Conservation (phyloP, 2,329 filamentous ascomycete genomes). For the Microdochium trichocladiopsis region DNA sequence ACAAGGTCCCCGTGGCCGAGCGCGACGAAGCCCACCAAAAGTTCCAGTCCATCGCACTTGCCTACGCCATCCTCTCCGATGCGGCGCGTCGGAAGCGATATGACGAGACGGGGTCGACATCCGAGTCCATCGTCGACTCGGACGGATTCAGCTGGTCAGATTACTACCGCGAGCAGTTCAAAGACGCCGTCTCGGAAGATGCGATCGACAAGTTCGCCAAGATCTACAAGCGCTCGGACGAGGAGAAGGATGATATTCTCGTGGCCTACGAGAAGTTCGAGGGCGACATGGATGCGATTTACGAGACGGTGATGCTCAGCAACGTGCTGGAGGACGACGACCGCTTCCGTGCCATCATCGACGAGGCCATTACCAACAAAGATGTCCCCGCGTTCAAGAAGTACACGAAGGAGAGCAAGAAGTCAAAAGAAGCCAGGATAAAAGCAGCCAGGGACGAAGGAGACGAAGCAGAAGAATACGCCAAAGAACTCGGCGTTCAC, state of each 20-base stretch:
- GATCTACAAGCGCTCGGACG: slow-evolving; percentile 77
- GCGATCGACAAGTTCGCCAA: slow-evolving; percentile 69
- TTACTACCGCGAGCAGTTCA: slow-evolving; percentile 82
- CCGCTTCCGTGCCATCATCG: slow-evolving; percentile 73
- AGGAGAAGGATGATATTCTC: slow-evolving; percentile 75
- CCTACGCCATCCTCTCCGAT: slow-evolving; percentile 89
- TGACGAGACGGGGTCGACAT: slow-evolving; percentile 83
- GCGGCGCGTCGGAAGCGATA: slow-evolving; percentile 74
- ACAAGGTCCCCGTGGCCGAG: slow-evolving; percentile 66
- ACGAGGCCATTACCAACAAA: slow-evolving; percentile 66
- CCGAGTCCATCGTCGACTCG: slow-evolving; percentile 69
- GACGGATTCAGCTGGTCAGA: slow-evolving; percentile 85
- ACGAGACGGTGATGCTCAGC: slow-evolving; percentile 80
- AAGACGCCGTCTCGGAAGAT: slow-evolving; percentile 65
- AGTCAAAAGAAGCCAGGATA: slow-evolving; percentile 49
- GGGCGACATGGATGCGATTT: slow-evolving; percentile 72
- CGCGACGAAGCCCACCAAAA: slow-evolving; percentile 68
- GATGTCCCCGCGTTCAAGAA: slow-evolving; percentile 59
- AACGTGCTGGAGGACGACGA: slow-evolving; percentile 78
- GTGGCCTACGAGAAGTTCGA: slow-evolving; percentile 64
- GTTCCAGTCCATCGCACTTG: slow-evolving; percentile 89
- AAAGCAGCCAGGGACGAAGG: slow-evolving; percentile 61
- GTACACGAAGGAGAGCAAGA: slow-evolving; percentile 70
- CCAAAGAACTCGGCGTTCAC: slow-evolving; percentile 67
- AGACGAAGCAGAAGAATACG: slow-evolving; percentile 66